These are phyloP conservation scores for Pichia norvegensis DNA, from an alignment of 1,139 yeast genomes.

Conservation along the genomic window DNA sequence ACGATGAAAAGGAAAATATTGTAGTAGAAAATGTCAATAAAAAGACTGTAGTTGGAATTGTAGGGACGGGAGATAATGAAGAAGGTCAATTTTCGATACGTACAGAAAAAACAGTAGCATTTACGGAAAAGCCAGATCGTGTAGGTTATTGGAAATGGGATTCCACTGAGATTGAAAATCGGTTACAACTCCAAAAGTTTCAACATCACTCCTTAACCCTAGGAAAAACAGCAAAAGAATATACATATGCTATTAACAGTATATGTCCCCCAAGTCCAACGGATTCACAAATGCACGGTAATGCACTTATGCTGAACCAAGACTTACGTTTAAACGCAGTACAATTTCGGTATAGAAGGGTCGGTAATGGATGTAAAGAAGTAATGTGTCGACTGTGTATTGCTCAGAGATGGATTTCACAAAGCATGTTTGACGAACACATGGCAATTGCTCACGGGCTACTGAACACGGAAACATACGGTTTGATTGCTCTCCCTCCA, in stretches of 20 bases:
- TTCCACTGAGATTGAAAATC: background rate
- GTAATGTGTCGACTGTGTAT: slow-evolving; percentile 19
- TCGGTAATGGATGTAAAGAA: background rate
- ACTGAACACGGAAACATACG: slow-evolving; percentile 2
- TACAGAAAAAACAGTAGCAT: background rate
- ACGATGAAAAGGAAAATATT: slow-evolving; percentile 1
- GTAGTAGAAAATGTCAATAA: background rate
- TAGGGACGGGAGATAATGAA: background rate
- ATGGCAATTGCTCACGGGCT: slow-evolving; percentile 21
- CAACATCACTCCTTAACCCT: slow-evolving; percentile 14
- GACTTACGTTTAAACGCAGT: slow-evolving; percentile 11
- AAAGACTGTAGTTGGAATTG: background rate
- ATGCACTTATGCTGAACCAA: slow-evolving; percentile 3
- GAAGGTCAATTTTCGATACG: background rate
- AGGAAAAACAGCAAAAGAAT: background rate
- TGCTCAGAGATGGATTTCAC: slow-evolving; percentile 16
- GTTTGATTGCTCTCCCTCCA: slow-evolving; percentile 14
- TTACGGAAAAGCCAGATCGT: background rate
- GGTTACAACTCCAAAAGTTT: slow-evolving; percentile 17
- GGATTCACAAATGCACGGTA: slow-evolving; percentile 3
- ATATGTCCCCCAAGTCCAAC: slow-evolving; percentile 17
- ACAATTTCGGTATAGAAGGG: slow-evolving; percentile 11
- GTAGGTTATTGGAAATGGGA: slow-evolving; percentile 10
- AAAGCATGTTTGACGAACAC: slow-evolving; percentile 11
- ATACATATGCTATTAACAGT: slow-evolving; percentile 5